Evolutionary conservation across 768 basidiomycete species (phyloP), one percentile per base, ranked within the genome.

Genomic region (Lepiota brunneoincarnata): DNA sequence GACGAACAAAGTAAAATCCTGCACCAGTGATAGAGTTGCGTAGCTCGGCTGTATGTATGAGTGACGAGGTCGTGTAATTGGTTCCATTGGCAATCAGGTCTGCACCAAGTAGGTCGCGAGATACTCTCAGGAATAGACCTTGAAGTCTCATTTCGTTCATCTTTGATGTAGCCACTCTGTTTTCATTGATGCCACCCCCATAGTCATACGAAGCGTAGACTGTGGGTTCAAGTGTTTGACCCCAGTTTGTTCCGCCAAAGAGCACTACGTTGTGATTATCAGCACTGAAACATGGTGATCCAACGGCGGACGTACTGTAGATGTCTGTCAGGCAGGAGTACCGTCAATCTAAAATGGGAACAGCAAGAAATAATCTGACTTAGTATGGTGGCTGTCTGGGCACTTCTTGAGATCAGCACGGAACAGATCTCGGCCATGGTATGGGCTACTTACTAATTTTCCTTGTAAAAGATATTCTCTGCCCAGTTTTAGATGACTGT

Each of bases 231-330:
- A 79, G 66, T 1, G 81, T 81, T 43, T 79, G 73, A 0, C 83
- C 83, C 81, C 81, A 84, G 46, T 85, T 84, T 1, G 84, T 86
- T 24, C 83, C 84, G 2, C 83, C 83, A 61, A 77, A 81, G 7
- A 79, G 63, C 84, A 86, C 77, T 77, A n/a, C n/a, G 39, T 0
- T 26, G 35, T 6, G 39, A 37, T 58, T 41, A 36, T 50, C 14
- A 17, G 18, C 24, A 44, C 6, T 24, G 24, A 31, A 11, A 26
- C 7, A 20, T 20, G 0, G 23, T 5, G n/a, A 46, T 38, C 2
- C 7, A 18, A n/a, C 41, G 10, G 40, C 42, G 39, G n/a, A 53
- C 72, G 23, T 46, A 77, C 78, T 81, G 59, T 83, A 82, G 14
- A 83, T 64, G 57, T 72, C 80, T 74, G 60, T 40, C 21, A 58